A percentile compares a stretch with the other conserved stretches of the same genome.
Conservation (phyloP, 306 rosid genomes). For the Citrullus amarus region DNA sequence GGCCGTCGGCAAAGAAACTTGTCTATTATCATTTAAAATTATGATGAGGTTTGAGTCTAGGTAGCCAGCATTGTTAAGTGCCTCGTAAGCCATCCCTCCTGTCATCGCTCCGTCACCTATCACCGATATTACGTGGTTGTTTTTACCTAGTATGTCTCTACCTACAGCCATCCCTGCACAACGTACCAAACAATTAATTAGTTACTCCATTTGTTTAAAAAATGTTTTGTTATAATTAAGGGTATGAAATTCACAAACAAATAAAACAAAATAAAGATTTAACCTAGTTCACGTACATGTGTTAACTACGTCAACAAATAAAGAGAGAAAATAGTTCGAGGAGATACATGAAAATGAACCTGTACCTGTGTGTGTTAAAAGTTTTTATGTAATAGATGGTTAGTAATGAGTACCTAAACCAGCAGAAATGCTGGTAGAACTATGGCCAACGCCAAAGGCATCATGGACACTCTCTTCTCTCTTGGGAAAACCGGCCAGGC, state of each 20-base stretch:
- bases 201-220: too few species aligned
- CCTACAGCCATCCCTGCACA: conserved; percentile 55
- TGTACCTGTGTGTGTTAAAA: too few species aligned
- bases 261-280: too few species aligned
- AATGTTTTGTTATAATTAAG: too few species aligned
- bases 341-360: too few species aligned
- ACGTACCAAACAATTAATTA: not conserved
- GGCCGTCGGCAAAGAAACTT: conserved; percentile 65
- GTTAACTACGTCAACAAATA: too few species aligned
- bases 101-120: conserved; percentile 75
- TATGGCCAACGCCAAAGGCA: conserved; percentile 59
- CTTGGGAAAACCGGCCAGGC: conserved; percentile 64
- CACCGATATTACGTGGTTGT: conserved; percentile 47
- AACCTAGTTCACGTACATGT: too few species aligned
- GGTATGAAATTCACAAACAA: too few species aligned
- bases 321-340: too few species aligned
- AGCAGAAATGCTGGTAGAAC: conserved; percentile 64
- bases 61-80: conserved; percentile 65
- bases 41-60: conserved; percentile 45
- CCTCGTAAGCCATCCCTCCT: conserved; percentile 58
- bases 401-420: conserved; percentile 25
- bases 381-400: too few species aligned
- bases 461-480: conserved; percentile 51
- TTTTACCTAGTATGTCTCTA: conserved; percentile 40
- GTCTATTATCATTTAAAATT: conserved; percentile 51